Evolutionary conservation across 306 rosid species (phyloP).

Genomic region (Heteromeles arbutifolia): DNA sequence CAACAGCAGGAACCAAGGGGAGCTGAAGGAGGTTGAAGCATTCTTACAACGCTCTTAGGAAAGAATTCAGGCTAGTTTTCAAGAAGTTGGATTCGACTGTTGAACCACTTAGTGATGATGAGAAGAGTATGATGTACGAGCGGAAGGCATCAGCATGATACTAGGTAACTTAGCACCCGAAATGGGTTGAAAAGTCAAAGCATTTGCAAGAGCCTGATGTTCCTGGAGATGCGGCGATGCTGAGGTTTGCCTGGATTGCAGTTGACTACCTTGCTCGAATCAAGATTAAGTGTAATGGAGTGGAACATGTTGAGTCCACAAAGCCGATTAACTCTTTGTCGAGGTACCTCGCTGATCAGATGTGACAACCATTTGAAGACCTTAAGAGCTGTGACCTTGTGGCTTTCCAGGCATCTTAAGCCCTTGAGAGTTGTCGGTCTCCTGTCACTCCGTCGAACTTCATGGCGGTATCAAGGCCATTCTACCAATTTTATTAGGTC

Average conservation of each 20-base stretch:
- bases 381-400: too few species aligned
- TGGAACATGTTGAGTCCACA: conserved; percentile 20
- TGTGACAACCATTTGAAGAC: conserved; percentile 23
- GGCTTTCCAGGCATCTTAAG: background rate
- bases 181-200: conserved; percentile 52
- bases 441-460: background rate
- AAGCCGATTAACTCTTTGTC: conserved; percentile 63
- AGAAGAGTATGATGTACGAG: conserved; percentile 53
- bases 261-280: conserved; percentile 74
- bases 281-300: conserved; percentile 43
- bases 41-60: conserved; percentile 62
- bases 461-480: conserved; percentile 9
- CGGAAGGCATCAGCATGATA: conserved; percentile 86
- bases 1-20: conserved; percentile 77
- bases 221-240: conserved; percentile 32
- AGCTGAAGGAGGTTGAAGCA: conserved; percentile 83
- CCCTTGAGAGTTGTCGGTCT: background rate
- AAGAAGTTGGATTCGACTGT: conserved; percentile 39
- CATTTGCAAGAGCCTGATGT: conserved; percentile 30
- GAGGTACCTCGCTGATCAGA: conserved; percentile 47
- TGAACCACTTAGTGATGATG: conserved; percentile 48
- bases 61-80: conserved; percentile 65
- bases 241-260: conserved; percentile 84
- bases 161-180: conserved; percentile 72
- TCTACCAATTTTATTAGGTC: conserved; percentile 8